A percentile compares a stretch with the other conserved stretches of the same genome.
These are phyloP conservation scores for Ascoidea tarda DNA, from an alignment of 805 yeast species.

Conservation along the genomic window DNA sequence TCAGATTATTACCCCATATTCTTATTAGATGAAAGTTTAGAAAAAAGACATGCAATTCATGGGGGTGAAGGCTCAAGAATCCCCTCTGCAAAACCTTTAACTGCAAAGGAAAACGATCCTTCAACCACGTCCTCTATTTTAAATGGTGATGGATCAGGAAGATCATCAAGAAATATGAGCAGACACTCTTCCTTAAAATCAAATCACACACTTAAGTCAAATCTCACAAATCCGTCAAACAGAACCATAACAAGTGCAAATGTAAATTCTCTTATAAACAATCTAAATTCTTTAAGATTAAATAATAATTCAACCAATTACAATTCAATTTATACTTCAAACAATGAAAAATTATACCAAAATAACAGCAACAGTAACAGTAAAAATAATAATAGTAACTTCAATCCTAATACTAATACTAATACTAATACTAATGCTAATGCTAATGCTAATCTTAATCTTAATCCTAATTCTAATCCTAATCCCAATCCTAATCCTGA, in stretches of 20 bases:
- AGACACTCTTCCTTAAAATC: too few species aligned
- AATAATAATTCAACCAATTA: not conserved
- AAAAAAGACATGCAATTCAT: conserved; percentile 8
- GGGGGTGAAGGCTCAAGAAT: conserved; percentile 5
- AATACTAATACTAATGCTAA: too few species aligned
- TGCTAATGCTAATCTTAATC: too few species aligned
- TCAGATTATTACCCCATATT: conserved; percentile 7
- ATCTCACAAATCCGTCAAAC: too few species aligned
- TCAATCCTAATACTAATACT: too few species aligned
- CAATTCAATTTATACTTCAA: too few species aligned
- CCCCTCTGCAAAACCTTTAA: conserved; percentile 4
- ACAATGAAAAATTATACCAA: too few species aligned
- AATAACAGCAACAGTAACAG: too few species aligned
- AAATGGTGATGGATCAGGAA: conserved; percentile 3
- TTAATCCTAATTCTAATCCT: not conserved
- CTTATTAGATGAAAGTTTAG: conserved; percentile 6
- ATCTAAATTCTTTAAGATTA: not conserved
- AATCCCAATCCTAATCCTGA: not conserved
- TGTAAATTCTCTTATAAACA: too few species aligned
- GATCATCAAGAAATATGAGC: not conserved
- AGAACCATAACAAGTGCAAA: too few species aligned
- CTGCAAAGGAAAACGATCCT: conserved; percentile 8
- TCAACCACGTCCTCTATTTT: conserved; percentile 5
- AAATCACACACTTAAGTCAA: not conserved
- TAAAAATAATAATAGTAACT: too few species aligned